Conservation (phyloP, 202 grass and related monocot species). For the Zizania palustris region DNA sequence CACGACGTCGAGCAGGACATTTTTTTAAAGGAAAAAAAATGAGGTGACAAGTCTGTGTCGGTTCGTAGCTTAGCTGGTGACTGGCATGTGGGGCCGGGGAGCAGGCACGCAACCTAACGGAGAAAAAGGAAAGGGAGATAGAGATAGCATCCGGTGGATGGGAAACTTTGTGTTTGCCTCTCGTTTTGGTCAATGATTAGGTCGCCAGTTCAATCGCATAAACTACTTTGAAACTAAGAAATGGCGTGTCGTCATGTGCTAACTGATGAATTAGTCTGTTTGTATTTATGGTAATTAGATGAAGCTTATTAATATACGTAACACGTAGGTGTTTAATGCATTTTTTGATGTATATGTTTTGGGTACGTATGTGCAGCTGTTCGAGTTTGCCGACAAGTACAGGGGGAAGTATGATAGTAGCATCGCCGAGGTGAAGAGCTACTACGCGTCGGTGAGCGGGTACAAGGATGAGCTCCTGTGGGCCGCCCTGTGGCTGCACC, state of each 20-base stretch:
- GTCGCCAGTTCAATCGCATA: slow-evolving; percentile 55
- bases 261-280: slow-evolving; percentile 39
- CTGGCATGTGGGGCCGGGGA: slow-evolving; percentile 49
- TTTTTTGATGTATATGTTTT: background rate
- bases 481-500: slow-evolving; percentile 93
- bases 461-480: slow-evolving; percentile 95
- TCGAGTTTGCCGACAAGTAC: slow-evolving; percentile 87
- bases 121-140: slow-evolving; percentile 27
- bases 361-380: slow-evolving; percentile 43
- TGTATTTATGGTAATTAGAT: background rate
- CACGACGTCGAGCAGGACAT: slow-evolving; percentile 30
- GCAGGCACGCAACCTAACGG: slow-evolving; percentile 44
- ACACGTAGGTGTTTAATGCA: slow-evolving; percentile 20
- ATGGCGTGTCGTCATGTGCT: slow-evolving; percentile 45
- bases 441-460: slow-evolving; percentile 90
- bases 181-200: slow-evolving; percentile 51
- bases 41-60: slow-evolving; percentile 40
- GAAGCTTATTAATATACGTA: background rate
- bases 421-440: slow-evolving; percentile 86
- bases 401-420: slow-evolving; percentile 85
- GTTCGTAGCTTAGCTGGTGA: slow-evolving; percentile 15
- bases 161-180: slow-evolving; percentile 29
- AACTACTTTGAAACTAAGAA: slow-evolving; percentile 46
- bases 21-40: background rate
- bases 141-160: slow-evolving; percentile 41